A percentile compares a stretch with the other conserved stretches of the same genome.
phyloP scores from a whole-genome alignment of 306 rosid species.

The Prunus fruticosa region DNA sequence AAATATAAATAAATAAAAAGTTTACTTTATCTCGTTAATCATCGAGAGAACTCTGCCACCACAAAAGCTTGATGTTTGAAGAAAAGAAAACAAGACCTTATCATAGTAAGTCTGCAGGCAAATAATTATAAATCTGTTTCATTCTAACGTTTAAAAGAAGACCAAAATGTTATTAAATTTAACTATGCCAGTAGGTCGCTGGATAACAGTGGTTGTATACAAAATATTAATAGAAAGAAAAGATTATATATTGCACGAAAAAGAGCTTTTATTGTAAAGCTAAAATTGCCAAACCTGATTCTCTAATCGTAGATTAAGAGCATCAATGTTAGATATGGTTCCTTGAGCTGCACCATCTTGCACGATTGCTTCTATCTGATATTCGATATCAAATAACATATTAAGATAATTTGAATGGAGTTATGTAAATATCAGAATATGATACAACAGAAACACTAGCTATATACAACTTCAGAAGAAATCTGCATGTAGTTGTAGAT shows the following conservation, averaged over 20 bases:
- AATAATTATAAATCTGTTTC: background rate
- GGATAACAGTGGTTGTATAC: background rate
- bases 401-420: background rate
- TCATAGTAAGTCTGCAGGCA: background rate
- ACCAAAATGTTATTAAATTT: background rate
- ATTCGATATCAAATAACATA: slow-evolving; percentile 13
- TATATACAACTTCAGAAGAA: background rate
- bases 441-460: background rate
- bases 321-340: slow-evolving; percentile 56
- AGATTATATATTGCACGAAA: background rate
- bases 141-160: background rate
- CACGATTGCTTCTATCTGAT: slow-evolving; percentile 84
- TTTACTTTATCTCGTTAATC: background rate
- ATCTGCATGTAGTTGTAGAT: background rate
- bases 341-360: slow-evolving; percentile 76
- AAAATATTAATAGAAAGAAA: background rate
- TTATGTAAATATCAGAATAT: background rate
- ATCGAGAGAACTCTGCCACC: background rate
- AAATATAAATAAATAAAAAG: background rate
- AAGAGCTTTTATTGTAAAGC: background rate
- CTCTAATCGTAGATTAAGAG: slow-evolving; percentile 76
- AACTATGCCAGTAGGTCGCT: background rate
- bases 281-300: slow-evolving; percentile 54
- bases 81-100: background rate
- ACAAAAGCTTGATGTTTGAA: background rate